Evolutionary conservation across 805 yeast species (phyloP).

Genomic region (Candida gorgasii): DNA sequence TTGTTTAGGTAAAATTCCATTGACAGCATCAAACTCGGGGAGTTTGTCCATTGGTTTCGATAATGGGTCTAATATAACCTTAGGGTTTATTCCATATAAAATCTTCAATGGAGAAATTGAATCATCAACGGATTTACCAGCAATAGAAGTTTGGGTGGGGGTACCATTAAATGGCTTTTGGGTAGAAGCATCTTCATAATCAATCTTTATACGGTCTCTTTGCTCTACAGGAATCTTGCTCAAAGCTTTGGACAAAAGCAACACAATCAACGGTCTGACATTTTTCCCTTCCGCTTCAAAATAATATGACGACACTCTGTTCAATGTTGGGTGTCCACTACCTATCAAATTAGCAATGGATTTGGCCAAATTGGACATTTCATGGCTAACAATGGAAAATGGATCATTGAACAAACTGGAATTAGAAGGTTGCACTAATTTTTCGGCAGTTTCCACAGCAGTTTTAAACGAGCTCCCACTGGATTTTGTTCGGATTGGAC

Average conservation of each 20-base stretch:
- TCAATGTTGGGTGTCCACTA: constrained; percentile 89
- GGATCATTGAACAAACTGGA: constrained; percentile 68
- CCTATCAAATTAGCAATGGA: constrained; percentile 87
- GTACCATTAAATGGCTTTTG: constrained; percentile 65
- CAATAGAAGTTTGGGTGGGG: constrained; percentile 53
- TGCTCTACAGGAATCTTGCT: constrained; percentile 68
- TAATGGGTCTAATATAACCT: constrained; percentile 76
- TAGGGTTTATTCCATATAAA: constrained; percentile 89
- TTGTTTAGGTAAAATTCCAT: constrained; percentile 91
- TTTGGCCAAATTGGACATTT: constrained; percentile 85
- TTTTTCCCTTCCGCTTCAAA: constrained; percentile 97
- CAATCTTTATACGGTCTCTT: constrained; percentile 64
- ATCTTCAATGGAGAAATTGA: constrained; percentile 79
- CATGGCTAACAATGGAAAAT: constrained; percentile 84
- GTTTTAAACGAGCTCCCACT: constrained; percentile 31
- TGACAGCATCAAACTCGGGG: constrained; percentile 56
- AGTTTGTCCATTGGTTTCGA: constrained; percentile 75
- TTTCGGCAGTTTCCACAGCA: constrained; percentile 73
- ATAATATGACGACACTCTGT: constrained; percentile 90
- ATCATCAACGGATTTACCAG: constrained; percentile 59
- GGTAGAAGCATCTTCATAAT: constrained; percentile 62
- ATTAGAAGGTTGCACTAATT: constrained; percentile 63
- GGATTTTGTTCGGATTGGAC: background rate
- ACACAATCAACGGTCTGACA: constrained; percentile 86
- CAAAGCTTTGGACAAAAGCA: constrained; percentile 79